phyloP scores from a whole-genome alignment of 345 rosid species.

The Alliaria petiolata region DNA sequence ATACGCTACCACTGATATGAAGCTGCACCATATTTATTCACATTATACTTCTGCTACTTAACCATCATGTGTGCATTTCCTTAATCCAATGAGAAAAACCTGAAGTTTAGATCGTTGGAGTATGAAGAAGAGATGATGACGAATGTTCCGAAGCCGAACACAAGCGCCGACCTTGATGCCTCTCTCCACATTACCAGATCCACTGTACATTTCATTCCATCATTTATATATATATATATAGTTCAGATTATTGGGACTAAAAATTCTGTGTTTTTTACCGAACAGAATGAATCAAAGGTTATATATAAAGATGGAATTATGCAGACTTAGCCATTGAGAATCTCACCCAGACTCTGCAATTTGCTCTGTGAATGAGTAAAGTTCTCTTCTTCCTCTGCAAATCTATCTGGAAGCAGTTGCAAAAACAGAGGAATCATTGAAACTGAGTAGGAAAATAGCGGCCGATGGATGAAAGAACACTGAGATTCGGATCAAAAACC shows the following conservation, averaged over 20 bases:
- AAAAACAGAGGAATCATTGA: conserved; percentile 32
- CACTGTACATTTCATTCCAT: conserved; percentile 42
- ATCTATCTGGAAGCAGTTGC: neutral
- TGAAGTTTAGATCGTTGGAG: conserved; percentile 60
- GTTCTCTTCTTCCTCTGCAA: conserved; percentile 32
- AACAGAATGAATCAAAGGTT: neutral
- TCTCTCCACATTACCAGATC: conserved; percentile 98
- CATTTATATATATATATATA: neutral
- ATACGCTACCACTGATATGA: conserved; percentile 73
- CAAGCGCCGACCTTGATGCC: conserved; percentile 63
- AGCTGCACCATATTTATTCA: conserved; percentile 42
- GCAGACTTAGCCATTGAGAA: neutral
- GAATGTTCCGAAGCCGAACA: conserved; percentile 79
- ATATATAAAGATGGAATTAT: neutral
- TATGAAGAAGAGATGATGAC: conserved; percentile 70
- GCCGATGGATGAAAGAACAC: neutral
- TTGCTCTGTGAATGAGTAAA: conserved; percentile 55
- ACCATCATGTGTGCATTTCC: neutral
- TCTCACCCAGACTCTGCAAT: conserved; percentile 68
- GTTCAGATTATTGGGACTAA: neutral
- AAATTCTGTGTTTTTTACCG: neutral
- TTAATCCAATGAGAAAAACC: conserved; percentile 36
- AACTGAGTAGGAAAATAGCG: conserved; percentile 6
- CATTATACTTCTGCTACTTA: neutral
- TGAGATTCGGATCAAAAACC: neutral